Base-by-base conservation (phyloP, 2,329 filamentous ascomycete genomes). In the Parafenestella ontariensis region DNA sequence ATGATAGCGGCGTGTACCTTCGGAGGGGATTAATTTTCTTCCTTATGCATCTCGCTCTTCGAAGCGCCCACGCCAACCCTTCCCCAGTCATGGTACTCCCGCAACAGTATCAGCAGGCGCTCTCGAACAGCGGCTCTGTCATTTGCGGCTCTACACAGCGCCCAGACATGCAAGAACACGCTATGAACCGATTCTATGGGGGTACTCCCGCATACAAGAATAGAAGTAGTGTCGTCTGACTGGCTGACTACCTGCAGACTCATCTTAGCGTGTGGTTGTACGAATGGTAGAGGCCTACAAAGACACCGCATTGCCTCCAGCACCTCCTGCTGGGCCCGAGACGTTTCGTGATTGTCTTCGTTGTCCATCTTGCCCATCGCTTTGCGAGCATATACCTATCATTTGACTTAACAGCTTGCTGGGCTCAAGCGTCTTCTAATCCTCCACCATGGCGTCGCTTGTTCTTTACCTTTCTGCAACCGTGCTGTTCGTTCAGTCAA, bases 401-500 rank as follows among this genome's bases (percentile, higher is more conserved):
- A 43, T 55, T 52, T 55, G 48, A 18, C 24, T 43, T 29, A 24
- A 61, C 57, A 59, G 65, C 67, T 69, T 70, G 65, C 65, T 64
- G 64, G 69, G 49, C 45, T 71, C 67, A 66, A 69, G 63, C 61
- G 43, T 68, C 46, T 34, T 54, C 47, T 50, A 31, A 31, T 58
- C 52, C 23, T 61, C 47, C 57, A 58, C 37, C 46, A 76, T 75
- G 74, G 52, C 63, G 31, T 65, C 68, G 33, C 55, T 72, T 28
- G 24, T 64, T 37, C 52, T 70, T 28, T 65, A 65, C 21, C 50
- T 73, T 40, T 62, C 64, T 23, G 68, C 70, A 60, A 58, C 69
- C 59, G 70, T 73, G 56, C 66, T 73, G 67, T 72, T 76, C 36
- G 60, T 64, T 72, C 68, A 73, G 65, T 70, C 71, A 40, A 70